phyloP scores from a whole-genome alignment of 2,329 filamentous ascomycete genomes.

The Fusarium sp. region DNA sequence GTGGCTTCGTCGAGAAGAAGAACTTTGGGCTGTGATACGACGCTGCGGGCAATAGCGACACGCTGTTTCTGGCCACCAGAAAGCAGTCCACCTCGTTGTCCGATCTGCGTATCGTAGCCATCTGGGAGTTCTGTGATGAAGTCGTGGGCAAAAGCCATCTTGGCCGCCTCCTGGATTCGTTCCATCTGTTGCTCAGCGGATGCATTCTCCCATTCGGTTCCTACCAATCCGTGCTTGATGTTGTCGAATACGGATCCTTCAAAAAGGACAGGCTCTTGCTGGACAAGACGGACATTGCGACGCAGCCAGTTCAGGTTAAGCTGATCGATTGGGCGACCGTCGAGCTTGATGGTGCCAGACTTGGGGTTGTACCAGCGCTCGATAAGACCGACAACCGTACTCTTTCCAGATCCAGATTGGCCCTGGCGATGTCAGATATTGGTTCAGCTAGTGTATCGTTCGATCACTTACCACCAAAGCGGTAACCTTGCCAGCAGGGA shows the following conservation, averaged over 20 bases:
- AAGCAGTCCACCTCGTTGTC: constrained; percentile 69
- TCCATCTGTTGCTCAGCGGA: constrained; percentile 53
- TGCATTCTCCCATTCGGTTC: constrained; percentile 51
- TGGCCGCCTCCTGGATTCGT: constrained; percentile 57
- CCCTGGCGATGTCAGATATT: constrained; percentile 37
- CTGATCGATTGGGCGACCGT: constrained; percentile 47
- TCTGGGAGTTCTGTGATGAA: constrained; percentile 59
- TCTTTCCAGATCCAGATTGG: constrained; percentile 52
- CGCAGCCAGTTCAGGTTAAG: constrained; percentile 53
- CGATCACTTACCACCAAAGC: constrained; percentile 54
- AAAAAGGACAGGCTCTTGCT: constrained; percentile 57
- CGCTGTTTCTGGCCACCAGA: constrained; percentile 74
- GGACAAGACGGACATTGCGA: constrained; percentile 51
- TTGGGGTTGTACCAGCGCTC: constrained; percentile 53
- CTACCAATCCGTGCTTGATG: constrained; percentile 60
- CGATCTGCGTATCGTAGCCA: constrained; percentile 64
- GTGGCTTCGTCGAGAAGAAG: constrained; percentile 74
- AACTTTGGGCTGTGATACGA: constrained; percentile 67
- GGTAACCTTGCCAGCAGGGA: constrained; percentile 57
- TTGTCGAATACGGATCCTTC: constrained; percentile 63
- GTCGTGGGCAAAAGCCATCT: constrained; percentile 59
- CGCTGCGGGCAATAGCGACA: constrained; percentile 70
- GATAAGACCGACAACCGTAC: constrained; percentile 52
- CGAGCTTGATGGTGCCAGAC: constrained; percentile 49
- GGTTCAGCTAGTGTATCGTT: neutral